phyloP scores from a whole-genome alignment of 148 eudicot genomes.

The Chenopodium berlandieri region DNA sequence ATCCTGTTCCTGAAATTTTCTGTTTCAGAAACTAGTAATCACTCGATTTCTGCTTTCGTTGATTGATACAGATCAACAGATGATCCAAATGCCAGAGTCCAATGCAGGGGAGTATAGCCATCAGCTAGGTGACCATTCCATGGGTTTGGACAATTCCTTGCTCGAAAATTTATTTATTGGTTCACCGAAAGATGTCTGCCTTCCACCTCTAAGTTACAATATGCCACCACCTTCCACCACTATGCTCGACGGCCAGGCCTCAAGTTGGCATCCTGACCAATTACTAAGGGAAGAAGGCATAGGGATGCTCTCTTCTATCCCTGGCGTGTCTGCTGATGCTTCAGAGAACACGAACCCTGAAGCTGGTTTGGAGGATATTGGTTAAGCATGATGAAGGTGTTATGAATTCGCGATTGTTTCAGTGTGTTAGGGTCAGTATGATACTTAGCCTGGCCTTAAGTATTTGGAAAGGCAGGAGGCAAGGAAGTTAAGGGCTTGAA shows the following conservation, averaged over 20 bases:
- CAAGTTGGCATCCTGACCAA: background rate
- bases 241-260: background rate
- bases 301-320: background rate
- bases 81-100: background rate
- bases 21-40: background rate
- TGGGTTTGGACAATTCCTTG: background rate
- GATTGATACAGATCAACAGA: slow-evolving; percentile 3
- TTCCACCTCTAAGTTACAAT: background rate
- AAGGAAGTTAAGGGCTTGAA: background rate
- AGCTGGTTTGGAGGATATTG: background rate
- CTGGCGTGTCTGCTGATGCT: background rate
- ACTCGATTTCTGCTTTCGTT: background rate
- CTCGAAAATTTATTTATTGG: background rate
- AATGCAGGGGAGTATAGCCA: background rate
- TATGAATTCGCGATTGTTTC: background rate
- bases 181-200: background rate
- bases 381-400: background rate
- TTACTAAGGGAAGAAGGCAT: background rate
- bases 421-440: background rate
- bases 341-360: background rate
- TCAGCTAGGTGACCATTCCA: background rate
- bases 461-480: background rate
- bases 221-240: background rate
- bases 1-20: background rate
- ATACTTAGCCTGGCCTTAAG: background rate